phyloP scores from a whole-genome alignment of 179 eudicot genomes.

The Beta corolliflora region DNA sequence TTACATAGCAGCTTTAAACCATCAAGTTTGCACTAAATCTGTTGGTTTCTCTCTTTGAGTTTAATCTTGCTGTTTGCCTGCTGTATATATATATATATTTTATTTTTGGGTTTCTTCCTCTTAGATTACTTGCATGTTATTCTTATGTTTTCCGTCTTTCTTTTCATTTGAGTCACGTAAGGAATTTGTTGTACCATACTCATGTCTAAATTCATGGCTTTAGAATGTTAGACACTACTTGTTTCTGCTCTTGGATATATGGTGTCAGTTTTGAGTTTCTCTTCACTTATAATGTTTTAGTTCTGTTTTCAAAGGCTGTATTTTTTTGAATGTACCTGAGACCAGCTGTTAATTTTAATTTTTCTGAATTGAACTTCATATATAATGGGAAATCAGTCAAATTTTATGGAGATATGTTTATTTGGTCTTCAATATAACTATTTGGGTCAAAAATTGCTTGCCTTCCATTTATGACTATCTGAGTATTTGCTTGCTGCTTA shows the following conservation, averaged over 20 bases:
- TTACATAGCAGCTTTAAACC: background rate
- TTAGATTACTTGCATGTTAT: background rate
- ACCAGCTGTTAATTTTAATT: background rate
- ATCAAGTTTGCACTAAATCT: background rate
- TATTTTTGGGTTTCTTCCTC: background rate
- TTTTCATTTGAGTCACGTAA: background rate
- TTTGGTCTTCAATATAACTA: background rate
- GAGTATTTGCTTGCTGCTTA: background rate
- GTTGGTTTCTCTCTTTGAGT: background rate
- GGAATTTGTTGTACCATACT: background rate
- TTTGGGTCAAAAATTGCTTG: background rate
- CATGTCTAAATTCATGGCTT: background rate
- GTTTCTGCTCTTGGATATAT: constrained; percentile 6
- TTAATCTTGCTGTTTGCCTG: background rate
- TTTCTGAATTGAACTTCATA: background rate
- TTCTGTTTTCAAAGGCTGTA: background rate
- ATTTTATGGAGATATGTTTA: background rate
- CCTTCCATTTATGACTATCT: background rate
- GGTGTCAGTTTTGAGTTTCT: background rate
- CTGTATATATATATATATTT: no score
- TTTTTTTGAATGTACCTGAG: no score
- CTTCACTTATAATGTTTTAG: background rate
- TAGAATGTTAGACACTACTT: constrained; percentile 9
- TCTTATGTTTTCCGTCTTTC: background rate
- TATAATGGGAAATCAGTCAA: background rate